Conservation (phyloP, 1,284 basidiomycete genomes). For the Trichosporon ovoides region DNA sequence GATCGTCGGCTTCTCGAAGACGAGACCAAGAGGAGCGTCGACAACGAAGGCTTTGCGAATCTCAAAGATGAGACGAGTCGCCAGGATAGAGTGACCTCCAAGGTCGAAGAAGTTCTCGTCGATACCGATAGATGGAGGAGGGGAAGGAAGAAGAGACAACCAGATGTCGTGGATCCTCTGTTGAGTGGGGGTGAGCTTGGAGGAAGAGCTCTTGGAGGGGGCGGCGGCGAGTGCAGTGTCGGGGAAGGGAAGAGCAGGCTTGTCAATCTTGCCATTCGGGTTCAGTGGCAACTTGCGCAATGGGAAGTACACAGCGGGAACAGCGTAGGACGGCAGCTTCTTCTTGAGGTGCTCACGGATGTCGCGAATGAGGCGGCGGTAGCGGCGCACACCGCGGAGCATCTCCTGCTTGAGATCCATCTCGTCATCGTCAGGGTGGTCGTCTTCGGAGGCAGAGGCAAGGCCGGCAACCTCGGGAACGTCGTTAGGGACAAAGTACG, state of each 20-base stretch:
- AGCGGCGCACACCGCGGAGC: constrained; percentile 69
- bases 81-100: constrained; percentile 96
- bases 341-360: constrained; percentile 95
- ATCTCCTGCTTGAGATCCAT: constrained; percentile 53
- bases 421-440: constrained; percentile 56
- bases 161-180: constrained; percentile 76
- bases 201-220: constrained; percentile 41
- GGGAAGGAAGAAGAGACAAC: constrained; percentile 73
- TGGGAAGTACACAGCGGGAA: constrained; percentile 92
- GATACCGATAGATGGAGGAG: constrained; percentile 70
- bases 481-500: constrained; percentile 93
- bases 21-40: constrained; percentile 83
- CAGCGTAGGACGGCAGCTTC: constrained; percentile 89
- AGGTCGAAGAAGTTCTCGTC: constrained; percentile 99
- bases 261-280: constrained; percentile 99
- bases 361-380: constrained; percentile 83
- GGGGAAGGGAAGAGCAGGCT: constrained; percentile 96
- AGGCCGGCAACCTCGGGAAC: constrained; percentile 63
- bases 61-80: constrained; percentile 94
- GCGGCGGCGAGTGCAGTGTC: constrained; percentile 76
- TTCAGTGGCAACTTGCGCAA: constrained; percentile 94
- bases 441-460: constrained; percentile 61
- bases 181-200: constrained; percentile 64
- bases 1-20: constrained; percentile 90
- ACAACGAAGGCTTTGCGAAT: constrained; percentile 89